These are phyloP conservation scores for Sindora glabra DNA, from an alignment of 306 rosid species.

Conservation along the genomic window DNA sequence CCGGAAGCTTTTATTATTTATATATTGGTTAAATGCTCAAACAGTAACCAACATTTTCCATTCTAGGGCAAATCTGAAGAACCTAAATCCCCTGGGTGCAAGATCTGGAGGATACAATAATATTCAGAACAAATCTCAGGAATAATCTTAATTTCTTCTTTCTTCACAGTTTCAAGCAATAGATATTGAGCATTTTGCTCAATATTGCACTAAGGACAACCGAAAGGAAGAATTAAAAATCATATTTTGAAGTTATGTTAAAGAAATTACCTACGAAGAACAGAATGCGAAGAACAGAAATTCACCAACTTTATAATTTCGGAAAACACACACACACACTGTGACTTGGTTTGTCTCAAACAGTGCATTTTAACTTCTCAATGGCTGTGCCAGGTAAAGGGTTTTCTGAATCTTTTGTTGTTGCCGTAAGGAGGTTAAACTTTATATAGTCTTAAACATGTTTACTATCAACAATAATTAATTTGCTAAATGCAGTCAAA, in stretches of 20 bases:
- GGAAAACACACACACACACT: too few species aligned
- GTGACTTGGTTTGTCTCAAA: too few species aligned
- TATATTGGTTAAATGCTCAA: too few species aligned
- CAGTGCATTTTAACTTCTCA: too few species aligned
- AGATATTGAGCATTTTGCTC: neutral
- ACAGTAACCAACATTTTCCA: conserved; percentile 18
- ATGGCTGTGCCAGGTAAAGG: too few species aligned
- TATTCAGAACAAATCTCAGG: neutral
- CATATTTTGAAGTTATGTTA: neutral
- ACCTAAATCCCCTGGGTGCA: too few species aligned
- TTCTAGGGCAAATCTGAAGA: neutral
- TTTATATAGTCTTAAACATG: too few species aligned
- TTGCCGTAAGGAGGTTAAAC: neutral
- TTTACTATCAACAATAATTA: neutral
- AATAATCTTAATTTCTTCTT: too few species aligned
- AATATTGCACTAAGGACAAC: neutral
- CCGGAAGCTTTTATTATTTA: conserved; percentile 9
- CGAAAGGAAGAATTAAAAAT: neutral
- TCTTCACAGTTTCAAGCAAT: neutral
- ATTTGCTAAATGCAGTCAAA: neutral
- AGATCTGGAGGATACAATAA: neutral
- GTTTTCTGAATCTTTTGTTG: too few species aligned
- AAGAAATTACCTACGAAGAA: neutral
- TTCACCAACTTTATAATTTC: too few species aligned
- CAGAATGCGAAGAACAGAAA: too few species aligned